These are phyloP conservation scores for Yarrowia keelungensis DNA, from an alignment of 805 yeast species.

Conservation along the genomic window DNA sequence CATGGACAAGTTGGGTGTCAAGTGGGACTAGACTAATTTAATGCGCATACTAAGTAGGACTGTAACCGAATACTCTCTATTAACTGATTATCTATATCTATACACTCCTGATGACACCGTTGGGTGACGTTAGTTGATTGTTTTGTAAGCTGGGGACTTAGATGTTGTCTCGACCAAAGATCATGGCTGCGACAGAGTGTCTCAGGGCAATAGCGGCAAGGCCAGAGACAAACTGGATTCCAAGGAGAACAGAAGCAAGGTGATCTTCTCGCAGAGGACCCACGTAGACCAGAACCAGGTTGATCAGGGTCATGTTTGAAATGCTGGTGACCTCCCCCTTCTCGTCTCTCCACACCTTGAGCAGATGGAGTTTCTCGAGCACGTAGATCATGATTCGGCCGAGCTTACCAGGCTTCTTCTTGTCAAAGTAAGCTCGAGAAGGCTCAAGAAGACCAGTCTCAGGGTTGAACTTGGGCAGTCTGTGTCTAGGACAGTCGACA, in stretches of 20 bases:
- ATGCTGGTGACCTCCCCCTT: slow-evolving; percentile 54
- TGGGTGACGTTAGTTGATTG: neutral
- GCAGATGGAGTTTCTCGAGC: slow-evolving; percentile 59
- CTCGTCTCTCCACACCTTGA: slow-evolving; percentile 54
- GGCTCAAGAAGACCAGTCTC: slow-evolving; percentile 78
- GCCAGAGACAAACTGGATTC: slow-evolving; percentile 71
- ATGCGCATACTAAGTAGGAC: no score
- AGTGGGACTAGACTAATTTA: slow-evolving; percentile 10
- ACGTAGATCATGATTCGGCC: slow-evolving; percentile 52
- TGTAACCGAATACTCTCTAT: neutral
- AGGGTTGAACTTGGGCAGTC: slow-evolving; percentile 79
- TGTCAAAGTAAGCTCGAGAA: slow-evolving; percentile 54
- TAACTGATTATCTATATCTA: slow-evolving; percentile 18
- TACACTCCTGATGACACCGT: neutral
- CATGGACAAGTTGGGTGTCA: slow-evolving; percentile 48
- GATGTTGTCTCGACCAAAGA: slow-evolving; percentile 89
- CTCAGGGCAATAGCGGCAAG: slow-evolving; percentile 69
- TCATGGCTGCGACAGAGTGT: slow-evolving; percentile 82
- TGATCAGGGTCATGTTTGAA: slow-evolving; percentile 88
- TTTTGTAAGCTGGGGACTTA: slow-evolving; percentile 40
- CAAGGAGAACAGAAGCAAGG: slow-evolving; percentile 66
- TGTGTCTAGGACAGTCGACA: slow-evolving; percentile 94
- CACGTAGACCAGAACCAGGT: slow-evolving; percentile 78
- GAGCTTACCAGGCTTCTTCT: slow-evolving; percentile 43
- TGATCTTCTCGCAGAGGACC: slow-evolving; percentile 91